Evolutionary conservation across 2,329 filamentous ascomycete species (phyloP), one percentile per base, ranked within the genome.

Genomic region (Xylariaceae sp.): DNA sequence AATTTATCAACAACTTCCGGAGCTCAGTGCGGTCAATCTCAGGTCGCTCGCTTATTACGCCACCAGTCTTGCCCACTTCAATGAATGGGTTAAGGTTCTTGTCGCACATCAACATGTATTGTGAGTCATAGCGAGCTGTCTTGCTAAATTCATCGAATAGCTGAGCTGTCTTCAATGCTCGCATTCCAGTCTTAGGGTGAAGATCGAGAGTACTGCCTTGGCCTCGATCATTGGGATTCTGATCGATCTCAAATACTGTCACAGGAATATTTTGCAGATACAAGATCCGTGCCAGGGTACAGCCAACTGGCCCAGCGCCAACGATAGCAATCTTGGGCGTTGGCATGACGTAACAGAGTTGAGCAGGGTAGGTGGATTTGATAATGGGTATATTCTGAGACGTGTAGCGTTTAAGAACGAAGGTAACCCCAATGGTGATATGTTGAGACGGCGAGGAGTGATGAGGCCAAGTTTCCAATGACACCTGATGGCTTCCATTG

Each of bases 131-230:
- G 36, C 78, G 73, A 2, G 75, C 75, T 45, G 74, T 53, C 52
- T 72, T 67, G n/a, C 68, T 56, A 61, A 82, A 83, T 31, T 74
- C 67, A 1, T 75, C 71, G 61, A 68, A 76, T 6, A 82, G 62
- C 0, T 70, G 71, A 4, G 76, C 78, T 35, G n/a, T 43, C 36
- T 33, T 39, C 4, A 44, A 5, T 6, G 40, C 79, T 4, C 68
- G 65, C 31, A 81, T 71, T 0, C 80, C 79, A 1, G 74, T 75
- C 3, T 66, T 54, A 0, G 71, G 72, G 54, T 83, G 78, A 9
- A 83, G 63, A 56, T 82, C 79, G 2, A 83, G 70, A 4, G 68
- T 75, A 9, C 79, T 78, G 31, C 78, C 78, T 58, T 80, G 75
- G 6, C 64, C 69, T 39, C 75, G 69, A 47, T 71, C 71, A 51